Base-by-base conservation (phyloP, 768 basidiomycete species). In the Pulveroboletus frians region DNA sequence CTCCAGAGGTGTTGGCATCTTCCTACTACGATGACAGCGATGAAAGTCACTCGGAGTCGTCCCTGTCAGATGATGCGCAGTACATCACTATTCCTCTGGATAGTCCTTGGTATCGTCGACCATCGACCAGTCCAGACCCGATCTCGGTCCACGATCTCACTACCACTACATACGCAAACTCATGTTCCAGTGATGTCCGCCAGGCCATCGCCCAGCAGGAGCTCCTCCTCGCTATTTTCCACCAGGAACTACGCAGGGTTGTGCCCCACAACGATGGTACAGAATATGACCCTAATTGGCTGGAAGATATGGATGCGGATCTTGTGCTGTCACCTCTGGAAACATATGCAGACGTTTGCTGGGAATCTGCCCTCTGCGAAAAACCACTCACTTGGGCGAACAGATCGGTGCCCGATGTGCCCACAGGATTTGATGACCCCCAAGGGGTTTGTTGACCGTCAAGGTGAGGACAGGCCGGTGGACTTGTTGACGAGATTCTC, bases 61-160 rank as follows among this genome's bases (percentile, higher is more conserved):
- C 55, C 17, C 32, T 46, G 14, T 58, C 66, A 32, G 59, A 59
- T 21, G 63, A 66, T 39, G 67, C 62, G 3, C 75, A 76, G 54
- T 71, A 71, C 39, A 59, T 76, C 42, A 65, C 60, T 43, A 73
- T 76, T 40, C 64, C 69, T 10, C 60, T 54, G 30, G 68, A 68
- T 43, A 75, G 68, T 36, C 69, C 69, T 4, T 76, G 73, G 65
- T 71, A 70, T 52, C 64, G 57, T 20, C 57, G 49, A 29, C 65
- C 68, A 29, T 59, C 67, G 23, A 54, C 61, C 18, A 63, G 60
- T 46, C 62, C 66, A 5, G 54, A 51, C 38, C 64, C 59, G 3
- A n/a, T 52, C n/a, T 43, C 63, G 1, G 59, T 55, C 27, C 45
- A 55, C 21, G 59, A 59, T 37, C 31, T 62, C 30, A 48, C 20